These are phyloP conservation scores for Goffeauzyma gilvescens DNA, from an alignment of 768 basidiomycete genomes.

Conservation along the genomic window DNA sequence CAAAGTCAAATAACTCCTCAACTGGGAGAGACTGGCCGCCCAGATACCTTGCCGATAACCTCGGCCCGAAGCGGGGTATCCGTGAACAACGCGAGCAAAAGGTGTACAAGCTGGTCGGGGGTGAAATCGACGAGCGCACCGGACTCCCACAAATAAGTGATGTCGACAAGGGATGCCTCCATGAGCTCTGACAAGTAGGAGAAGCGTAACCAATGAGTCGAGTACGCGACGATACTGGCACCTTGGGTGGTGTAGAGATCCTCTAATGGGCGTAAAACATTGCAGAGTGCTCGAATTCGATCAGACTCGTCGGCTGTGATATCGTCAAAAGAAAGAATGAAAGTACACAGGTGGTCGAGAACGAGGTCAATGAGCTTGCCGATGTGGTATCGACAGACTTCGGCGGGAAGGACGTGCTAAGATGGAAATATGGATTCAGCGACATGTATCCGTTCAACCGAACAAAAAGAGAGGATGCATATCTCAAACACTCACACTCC, in stretches of 20 bases:
- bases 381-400: conserved; percentile 51
- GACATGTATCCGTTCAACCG: neutral
- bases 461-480: neutral
- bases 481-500: conserved; percentile 43
- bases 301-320: conserved; percentile 78
- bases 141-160: conserved; percentile 76
- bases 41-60: conserved; percentile 65
- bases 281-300: conserved; percentile 60
- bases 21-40: no score
- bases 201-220: conserved; percentile 88
- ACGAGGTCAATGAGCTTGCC: conserved; percentile 53
- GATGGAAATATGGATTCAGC: conserved; percentile 3
- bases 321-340: conserved; percentile 58
- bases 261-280: conserved; percentile 58
- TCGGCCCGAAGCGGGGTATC: conserved; percentile 63
- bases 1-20: no score
- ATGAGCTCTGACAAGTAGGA: conserved; percentile 80
- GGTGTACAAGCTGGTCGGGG: conserved; percentile 55
- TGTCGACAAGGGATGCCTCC: conserved; percentile 79
- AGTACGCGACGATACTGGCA: conserved; percentile 61
- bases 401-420: conserved; percentile 50
- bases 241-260: conserved; percentile 51
- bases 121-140: conserved; percentile 80
- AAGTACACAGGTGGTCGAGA: conserved; percentile 47
- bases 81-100: conserved; percentile 74